A percentile compares a stretch with the other conserved stretches of the same genome.
phyloP scores from a whole-genome alignment of 371 early-diverging fungal species.

The Cladochytrium tenue region DNA sequence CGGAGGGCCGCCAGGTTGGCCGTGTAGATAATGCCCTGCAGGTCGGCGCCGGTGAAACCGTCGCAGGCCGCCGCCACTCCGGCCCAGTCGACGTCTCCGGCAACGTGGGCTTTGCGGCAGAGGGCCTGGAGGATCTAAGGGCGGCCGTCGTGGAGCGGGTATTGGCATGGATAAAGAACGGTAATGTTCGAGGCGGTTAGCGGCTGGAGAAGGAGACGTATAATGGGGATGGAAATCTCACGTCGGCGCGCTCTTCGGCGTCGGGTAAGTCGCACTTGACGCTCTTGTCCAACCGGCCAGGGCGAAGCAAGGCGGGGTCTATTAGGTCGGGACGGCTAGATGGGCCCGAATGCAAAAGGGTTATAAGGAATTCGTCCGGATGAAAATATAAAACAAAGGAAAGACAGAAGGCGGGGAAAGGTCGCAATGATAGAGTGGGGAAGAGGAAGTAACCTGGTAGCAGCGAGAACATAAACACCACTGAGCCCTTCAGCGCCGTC shows the following conservation, averaged over 20 bases:
- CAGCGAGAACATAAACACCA: conserved; percentile 91
- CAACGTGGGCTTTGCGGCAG: conserved; percentile 28
- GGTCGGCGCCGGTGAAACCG: conserved; percentile 88
- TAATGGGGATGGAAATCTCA: conserved; percentile 3
- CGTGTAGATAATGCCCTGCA: conserved; percentile 89
- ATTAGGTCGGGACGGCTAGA: conserved; percentile 65
- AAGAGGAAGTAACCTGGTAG: conserved; percentile 92
- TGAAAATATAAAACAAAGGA: too few relatives aligned
- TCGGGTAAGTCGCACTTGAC: conserved; percentile 85
- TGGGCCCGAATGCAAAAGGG: conserved; percentile 4
- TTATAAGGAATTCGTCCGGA: too few relatives aligned
- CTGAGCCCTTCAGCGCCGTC: conserved; percentile 93
- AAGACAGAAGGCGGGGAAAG: too few relatives aligned
- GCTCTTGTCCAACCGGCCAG: conserved; percentile 98
- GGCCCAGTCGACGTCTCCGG: conserved; percentile 21
- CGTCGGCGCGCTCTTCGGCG: conserved; percentile 61
- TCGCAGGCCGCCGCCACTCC: conserved; percentile 68
- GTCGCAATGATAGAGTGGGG: too few relatives aligned
- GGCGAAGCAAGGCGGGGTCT: conserved; percentile 97
- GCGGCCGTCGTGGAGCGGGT: not conserved
- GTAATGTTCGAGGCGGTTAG: not conserved
- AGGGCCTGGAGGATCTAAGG: conserved; percentile 45
- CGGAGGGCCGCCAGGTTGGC: conserved; percentile 90
- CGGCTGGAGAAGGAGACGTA: not conserved
- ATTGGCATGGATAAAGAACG: too few relatives aligned